phyloP scores from a whole-genome alignment of 805 yeast genomes.

The Saccharomyces kudriavzevii region DNA sequence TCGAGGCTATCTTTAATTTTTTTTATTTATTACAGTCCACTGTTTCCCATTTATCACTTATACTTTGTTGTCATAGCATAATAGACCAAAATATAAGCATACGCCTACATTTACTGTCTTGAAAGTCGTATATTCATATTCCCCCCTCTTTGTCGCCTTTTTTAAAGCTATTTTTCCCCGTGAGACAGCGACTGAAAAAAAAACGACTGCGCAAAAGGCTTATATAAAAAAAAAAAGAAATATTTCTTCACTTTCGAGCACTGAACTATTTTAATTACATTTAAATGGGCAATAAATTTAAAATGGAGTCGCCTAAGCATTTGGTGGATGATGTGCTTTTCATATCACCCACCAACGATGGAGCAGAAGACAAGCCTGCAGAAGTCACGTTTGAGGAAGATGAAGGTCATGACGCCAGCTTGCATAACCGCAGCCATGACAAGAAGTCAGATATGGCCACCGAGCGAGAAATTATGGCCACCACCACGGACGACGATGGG shows the following conservation, averaged over 20 bases:
- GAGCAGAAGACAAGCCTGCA: neutral
- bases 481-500: conserved; percentile 23
- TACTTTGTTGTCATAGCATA: neutral
- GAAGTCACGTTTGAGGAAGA: neutral
- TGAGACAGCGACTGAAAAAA: neutral
- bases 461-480: conserved; percentile 16
- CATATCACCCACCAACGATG: neutral
- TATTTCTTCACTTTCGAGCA: neutral
- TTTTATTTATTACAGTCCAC: neutral
- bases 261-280: neutral
- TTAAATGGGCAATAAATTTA: neutral
- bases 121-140: neutral
- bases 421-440: neutral
- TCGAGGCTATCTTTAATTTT: too few relatives aligned
- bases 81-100: neutral
- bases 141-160: neutral
- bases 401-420: neutral
- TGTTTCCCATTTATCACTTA: too few relatives aligned
- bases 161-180: neutral
- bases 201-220: neutral
- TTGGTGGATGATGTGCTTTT: neutral
- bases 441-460: conserved; percentile 1
- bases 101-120: neutral
- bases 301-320: neutral
- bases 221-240: neutral